These are phyloP conservation scores for Cinnamomum chago DNA, from an alignment of 164 flowering plant genomes.

Conservation along the genomic window DNA sequence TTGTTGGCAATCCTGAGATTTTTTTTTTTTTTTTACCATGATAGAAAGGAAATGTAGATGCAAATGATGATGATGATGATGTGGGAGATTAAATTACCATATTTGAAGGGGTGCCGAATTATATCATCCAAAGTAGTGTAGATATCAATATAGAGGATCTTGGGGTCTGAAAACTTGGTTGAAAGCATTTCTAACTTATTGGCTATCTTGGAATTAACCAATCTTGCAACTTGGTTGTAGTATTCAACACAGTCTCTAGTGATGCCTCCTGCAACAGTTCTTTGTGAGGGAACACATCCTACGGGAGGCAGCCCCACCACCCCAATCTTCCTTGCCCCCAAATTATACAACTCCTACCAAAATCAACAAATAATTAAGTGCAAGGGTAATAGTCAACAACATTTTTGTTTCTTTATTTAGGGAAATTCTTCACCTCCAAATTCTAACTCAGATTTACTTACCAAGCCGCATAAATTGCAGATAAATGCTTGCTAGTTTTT, in stretches of 20 bases:
- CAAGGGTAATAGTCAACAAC: too few species aligned
- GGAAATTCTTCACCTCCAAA: too few species aligned
- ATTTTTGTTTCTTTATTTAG: too few species aligned
- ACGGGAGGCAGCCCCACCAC: slow-evolving; percentile 30
- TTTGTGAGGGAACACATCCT: slow-evolving; percentile 40
- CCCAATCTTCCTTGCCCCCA: slow-evolving; percentile 35
- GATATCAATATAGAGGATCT: slow-evolving; percentile 23
- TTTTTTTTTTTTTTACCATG: too few species aligned
- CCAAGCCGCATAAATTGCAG: too few species aligned
- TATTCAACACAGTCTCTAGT: slow-evolving; percentile 20
- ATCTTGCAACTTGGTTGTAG: slow-evolving; percentile 20
- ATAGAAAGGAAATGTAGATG: too few species aligned
- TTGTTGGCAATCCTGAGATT: too few species aligned
- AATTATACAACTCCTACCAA: slow-evolving; percentile 23
- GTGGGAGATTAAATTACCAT: slow-evolving; percentile 14
- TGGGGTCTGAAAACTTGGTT: not conserved
- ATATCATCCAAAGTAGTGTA: slow-evolving; percentile 29
- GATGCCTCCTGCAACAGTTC: slow-evolving; percentile 35
- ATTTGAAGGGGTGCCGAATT: slow-evolving; percentile 19
- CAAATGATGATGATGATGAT: not conserved
- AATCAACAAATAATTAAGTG: too few species aligned
- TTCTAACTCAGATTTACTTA: too few species aligned
- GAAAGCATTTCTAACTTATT: slow-evolving; percentile 7
- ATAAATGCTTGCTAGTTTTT: too few species aligned
- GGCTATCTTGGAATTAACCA: slow-evolving; percentile 31